phyloP scores from a whole-genome alignment of 306 rosid species.

The Citrullus colocynthis region DNA sequence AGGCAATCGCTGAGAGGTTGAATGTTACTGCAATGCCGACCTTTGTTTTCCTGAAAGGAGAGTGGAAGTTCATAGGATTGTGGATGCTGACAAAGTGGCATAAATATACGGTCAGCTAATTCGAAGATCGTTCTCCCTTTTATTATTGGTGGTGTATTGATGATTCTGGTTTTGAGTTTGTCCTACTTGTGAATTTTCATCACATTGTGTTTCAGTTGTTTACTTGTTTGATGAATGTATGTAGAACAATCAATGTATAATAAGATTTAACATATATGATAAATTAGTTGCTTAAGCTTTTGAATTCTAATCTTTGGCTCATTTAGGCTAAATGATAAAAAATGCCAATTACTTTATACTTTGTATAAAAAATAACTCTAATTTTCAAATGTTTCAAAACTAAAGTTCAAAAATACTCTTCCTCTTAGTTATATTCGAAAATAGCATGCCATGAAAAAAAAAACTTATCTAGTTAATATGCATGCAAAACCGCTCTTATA shows the following conservation, averaged over 20 bases:
- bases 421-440: too few species aligned
- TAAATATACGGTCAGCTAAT: neutral
- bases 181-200: neutral
- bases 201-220: neutral
- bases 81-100: slow-evolving; percentile 17
- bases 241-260: neutral
- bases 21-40: slow-evolving; percentile 41
- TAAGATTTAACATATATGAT: neutral
- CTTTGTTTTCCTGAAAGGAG: slow-evolving; percentile 31
- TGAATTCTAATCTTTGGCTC: neutral
- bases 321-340: too few species aligned
- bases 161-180: neutral
- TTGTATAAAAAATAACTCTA: too few species aligned
- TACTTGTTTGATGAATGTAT: neutral
- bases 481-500: too few species aligned
- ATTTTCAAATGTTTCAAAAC: too few species aligned
- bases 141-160: neutral
- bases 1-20: slow-evolving; percentile 14
- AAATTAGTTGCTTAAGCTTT: neutral
- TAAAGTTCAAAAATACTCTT: too few species aligned
- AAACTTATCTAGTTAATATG: too few species aligned
- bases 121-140: neutral
- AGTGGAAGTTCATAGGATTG: neutral
- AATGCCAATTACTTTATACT: too few species aligned
- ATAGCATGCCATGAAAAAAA: too few species aligned